A percentile compares a stretch with the other conserved stretches of the same genome.
Evolutionary conservation across 116 monocot species (phyloP).

Genomic region (Trichopus zeylanicus): DNA sequence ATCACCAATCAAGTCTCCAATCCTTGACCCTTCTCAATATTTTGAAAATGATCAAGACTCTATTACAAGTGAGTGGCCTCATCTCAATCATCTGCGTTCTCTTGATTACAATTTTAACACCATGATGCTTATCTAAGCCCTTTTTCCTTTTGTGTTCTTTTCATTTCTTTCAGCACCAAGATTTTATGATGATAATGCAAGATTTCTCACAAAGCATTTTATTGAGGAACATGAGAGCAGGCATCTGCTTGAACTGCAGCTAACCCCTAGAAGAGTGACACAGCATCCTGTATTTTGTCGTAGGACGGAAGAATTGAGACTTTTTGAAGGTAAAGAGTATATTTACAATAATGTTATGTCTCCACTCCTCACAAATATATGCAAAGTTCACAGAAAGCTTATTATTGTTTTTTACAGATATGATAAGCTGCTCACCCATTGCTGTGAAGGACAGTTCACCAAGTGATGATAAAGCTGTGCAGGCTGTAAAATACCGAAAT

Average conservation of each 20-base stretch:
- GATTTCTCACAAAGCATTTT: constrained; percentile 7
- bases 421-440: constrained; percentile 13
- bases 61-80: constrained; percentile 12
- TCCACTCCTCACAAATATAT: background rate
- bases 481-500: constrained; percentile 9
- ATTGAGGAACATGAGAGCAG: constrained; percentile 30
- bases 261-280: constrained; percentile 4
- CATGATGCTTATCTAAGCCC: background rate
- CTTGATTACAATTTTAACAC: background rate
- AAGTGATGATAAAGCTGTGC: constrained; percentile 12
- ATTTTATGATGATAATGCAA: constrained; percentile 17
- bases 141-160: no score
- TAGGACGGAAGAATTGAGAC: constrained; percentile 12
- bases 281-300: constrained; percentile 6
- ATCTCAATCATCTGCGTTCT: background rate
- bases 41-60: constrained; percentile 16
- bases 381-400: background rate
- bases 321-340: constrained; percentile 17
- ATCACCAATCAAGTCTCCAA: constrained; percentile 1
- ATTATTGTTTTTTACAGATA: constrained; percentile 13
- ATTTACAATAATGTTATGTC: background rate
- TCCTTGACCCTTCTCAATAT: constrained; percentile 10
- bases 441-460: constrained; percentile 5
- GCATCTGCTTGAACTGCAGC: constrained; percentile 13
- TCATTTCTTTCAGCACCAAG: constrained; percentile 14